Evolutionary conservation across 2,329 filamentous ascomycete genomes (phyloP), one percentile per base, ranked within the genome.

Genomic region (Talaromyces sp.): DNA sequence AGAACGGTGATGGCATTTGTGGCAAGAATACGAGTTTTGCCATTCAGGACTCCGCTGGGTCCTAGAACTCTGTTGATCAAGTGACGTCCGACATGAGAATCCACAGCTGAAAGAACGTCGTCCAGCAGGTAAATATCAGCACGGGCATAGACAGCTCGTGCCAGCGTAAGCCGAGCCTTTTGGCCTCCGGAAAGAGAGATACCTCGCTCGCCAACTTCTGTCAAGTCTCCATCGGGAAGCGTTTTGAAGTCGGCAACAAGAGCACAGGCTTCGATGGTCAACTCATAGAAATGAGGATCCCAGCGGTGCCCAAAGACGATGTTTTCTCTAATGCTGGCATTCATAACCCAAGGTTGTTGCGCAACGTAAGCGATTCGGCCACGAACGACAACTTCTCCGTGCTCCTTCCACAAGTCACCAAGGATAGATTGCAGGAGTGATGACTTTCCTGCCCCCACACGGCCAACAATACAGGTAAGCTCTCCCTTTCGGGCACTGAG

Each of bases 111-210:
- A 11, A 99, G 82, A 63, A 93, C 90, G 72, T 99, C 95, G 67
- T 99, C 95, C 11, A 99, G 82, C 13, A 99, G 82, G 71, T 98
- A 98, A 55, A 99, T 86, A 73, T 99, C 96, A n/a, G 95, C 92
- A 67, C 95, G 86, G 56, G 96, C 93, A 71, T 99, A 99, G 1
- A 99, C 95, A 31, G 96, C 93, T 73, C 95, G 86, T 46, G 95
- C 95, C 58, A 99, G 82, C 14, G 92, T 93, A 63, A 99, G 83
- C 64, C 95, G 90, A 59, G 95, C 93, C 78, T 97, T 99, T 73
- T 99, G 95, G 6, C 96, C 95, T 66, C 93, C 93, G 64, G 93
- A 97, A 26, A 99, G 80, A 2, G 93, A 98, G 61, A 99, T 99
- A 46, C 95, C 95, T 64, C 95, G 88, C 78, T 99, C 96, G 61